Evolutionary conservation across 805 yeast species (phyloP).

Genomic region (Torulaspora maleeae): DNA sequence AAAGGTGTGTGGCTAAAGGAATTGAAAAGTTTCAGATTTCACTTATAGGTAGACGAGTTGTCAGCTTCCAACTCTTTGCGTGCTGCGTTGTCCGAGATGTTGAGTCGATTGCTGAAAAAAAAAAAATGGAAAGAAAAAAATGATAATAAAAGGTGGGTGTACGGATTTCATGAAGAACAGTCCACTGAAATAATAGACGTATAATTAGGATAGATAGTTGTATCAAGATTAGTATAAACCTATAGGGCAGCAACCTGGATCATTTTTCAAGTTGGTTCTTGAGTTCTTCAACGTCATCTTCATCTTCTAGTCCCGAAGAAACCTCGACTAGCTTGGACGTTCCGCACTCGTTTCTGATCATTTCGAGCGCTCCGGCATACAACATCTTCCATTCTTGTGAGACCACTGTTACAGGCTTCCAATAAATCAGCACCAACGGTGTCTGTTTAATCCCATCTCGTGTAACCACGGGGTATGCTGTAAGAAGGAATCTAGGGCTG

Average conservation of each 20-base stretch:
- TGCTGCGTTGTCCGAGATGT: not conserved
- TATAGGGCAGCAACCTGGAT: too few species aligned
- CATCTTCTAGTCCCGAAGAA: slow-evolving; percentile 34
- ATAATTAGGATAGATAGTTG: not conserved
- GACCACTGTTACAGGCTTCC: slow-evolving; percentile 77
- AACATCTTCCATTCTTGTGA: slow-evolving; percentile 79
- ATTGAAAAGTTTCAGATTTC: not conserved
- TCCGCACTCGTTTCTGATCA: slow-evolving; percentile 72
- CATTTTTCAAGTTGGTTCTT: slow-evolving; percentile 39
- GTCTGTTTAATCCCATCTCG: slow-evolving; percentile 68
- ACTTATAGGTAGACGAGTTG: not conserved
- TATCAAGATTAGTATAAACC: not conserved
- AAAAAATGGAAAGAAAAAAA: not conserved
- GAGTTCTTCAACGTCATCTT: slow-evolving; percentile 32
- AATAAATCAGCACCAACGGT: slow-evolving; percentile 78
- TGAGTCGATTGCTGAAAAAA: not conserved
- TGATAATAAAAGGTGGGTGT: not conserved
- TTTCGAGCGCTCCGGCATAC: slow-evolving; percentile 86
- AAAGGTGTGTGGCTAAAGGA: not conserved
- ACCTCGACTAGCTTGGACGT: slow-evolving; percentile 45
- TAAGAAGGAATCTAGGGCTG: slow-evolving; percentile 66
- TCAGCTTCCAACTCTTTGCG: not conserved
- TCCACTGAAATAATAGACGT: not conserved
- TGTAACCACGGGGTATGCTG: slow-evolving; percentile 68
- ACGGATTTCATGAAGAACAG: slow-evolving; percentile 1